Evolutionary conservation across 2,329 filamentous ascomycete genomes (phyloP).

Genomic region (Clonostachys solani): DNA sequence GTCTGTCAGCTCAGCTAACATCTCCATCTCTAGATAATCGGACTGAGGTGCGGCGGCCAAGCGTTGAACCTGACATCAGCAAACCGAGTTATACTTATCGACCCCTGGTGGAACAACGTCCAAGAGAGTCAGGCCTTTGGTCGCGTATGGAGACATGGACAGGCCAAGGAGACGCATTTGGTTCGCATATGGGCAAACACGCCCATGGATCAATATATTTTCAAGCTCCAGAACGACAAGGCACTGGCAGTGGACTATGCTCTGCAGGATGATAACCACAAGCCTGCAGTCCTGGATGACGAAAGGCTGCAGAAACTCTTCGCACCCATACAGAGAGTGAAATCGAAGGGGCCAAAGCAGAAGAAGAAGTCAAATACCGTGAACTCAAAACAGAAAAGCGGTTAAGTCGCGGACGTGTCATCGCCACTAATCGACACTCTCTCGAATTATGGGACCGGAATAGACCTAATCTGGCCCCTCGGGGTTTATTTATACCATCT

Average conservation of each 20-base stretch:
- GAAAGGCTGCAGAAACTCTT: neutral
- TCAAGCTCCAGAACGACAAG: constrained; percentile 52
- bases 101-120: constrained; percentile 59
- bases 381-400: neutral
- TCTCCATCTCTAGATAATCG: constrained; percentile 20
- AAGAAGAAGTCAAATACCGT: neutral
- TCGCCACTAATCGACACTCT: too few relatives aligned
- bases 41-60: constrained; percentile 25
- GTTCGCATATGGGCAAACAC: constrained; percentile 50
- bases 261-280: constrained; percentile 19
- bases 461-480: too few relatives aligned
- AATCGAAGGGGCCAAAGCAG: neutral
- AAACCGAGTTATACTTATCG: constrained; percentile 49
- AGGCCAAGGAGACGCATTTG: constrained; percentile 54
- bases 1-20: constrained; percentile 2
- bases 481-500: too few relatives aligned
- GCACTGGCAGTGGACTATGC: constrained; percentile 32
- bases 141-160: constrained; percentile 62
- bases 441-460: too few relatives aligned
- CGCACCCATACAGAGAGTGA: too few relatives aligned
- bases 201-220: constrained; percentile 54
- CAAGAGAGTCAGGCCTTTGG: constrained; percentile 58
- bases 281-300: neutral
- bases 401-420: too few relatives aligned
- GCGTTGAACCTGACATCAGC: constrained; percentile 34